A percentile compares a stretch with the other conserved stretches of the same genome.
phyloP scores from a whole-genome alignment of 768 basidiomycete genomes.

The Pleurotus pulmonarius region DNA sequence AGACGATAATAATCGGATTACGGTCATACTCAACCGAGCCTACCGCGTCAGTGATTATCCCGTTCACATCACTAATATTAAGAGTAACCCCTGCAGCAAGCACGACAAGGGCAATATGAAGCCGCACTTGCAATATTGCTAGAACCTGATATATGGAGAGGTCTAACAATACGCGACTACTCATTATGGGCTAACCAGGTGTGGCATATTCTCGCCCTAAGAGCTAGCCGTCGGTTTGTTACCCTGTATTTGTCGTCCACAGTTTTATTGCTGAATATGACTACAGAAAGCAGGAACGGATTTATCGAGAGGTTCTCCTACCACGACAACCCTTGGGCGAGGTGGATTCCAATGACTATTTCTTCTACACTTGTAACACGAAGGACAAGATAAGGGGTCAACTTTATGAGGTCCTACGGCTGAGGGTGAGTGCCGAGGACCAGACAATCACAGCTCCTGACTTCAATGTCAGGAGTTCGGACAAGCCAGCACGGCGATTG shows the following conservation, averaged over 20 bases:
- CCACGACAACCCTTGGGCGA: conserved; percentile 55
- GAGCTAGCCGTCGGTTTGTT: conserved; percentile 63
- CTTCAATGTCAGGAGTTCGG: conserved; percentile 46
- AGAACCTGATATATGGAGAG: conserved; percentile 67
- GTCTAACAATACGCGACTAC: conserved; percentile 62
- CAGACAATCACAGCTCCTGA: background rate
- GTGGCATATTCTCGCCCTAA: conserved; percentile 72
- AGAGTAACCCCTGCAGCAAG: conserved; percentile 36
- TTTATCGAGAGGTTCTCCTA: conserved; percentile 63
- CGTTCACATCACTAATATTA: background rate
- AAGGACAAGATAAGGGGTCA: conserved; percentile 39
- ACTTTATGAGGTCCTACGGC: conserved; percentile 41
- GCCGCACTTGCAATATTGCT: conserved; percentile 60
- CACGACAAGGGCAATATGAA: conserved; percentile 65
- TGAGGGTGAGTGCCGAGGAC: conserved; percentile 33
- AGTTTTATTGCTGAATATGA: background rate
- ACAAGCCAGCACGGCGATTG: conserved; percentile 59
- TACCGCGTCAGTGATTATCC: conserved; percentile 46
- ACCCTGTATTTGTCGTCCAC: background rate
- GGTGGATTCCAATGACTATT: conserved; percentile 55
- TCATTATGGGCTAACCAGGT: conserved; percentile 70
- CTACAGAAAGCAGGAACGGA: conserved; percentile 57
- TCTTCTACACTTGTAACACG: conserved; percentile 37
- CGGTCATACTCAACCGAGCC: conserved; percentile 60
- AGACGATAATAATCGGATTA: conserved; percentile 59